Conservation (phyloP, 1,284 basidiomycete species). For the Volvariella volvacea region DNA sequence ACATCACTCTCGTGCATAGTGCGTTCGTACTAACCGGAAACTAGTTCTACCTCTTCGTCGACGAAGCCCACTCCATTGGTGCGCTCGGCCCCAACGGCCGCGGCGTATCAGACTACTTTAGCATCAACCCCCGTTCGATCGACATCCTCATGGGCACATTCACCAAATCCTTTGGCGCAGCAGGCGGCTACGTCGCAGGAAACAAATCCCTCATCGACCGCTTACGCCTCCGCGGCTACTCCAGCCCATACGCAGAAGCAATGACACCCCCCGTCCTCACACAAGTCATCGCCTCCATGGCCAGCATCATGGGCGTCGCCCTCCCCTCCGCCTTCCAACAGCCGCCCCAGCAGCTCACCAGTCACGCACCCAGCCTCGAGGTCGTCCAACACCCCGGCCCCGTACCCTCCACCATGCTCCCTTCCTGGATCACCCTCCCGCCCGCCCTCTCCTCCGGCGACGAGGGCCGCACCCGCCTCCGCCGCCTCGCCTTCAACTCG, state of each 20-base stretch:
- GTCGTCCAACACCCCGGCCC: constrained; percentile 53
- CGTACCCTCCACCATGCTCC: constrained; percentile 54
- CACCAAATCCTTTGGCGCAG: constrained; percentile 97
- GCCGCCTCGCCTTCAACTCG: constrained; percentile 91
- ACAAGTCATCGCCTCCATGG: constrained; percentile 91
- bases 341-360: constrained; percentile 15
- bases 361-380: constrained; percentile 23
- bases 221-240: constrained; percentile 79
- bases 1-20: background rate
- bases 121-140: constrained; percentile 72
- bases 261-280: constrained; percentile 89
- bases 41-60: constrained; percentile 93
- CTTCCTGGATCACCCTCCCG: constrained; percentile 69
- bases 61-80: constrained; percentile 97
- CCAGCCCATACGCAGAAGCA: constrained; percentile 85
- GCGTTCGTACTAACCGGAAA: background rate
- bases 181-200: constrained; percentile 93
- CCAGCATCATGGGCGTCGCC: constrained; percentile 90
- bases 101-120: constrained; percentile 95
- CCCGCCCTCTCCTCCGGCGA: constrained; percentile 66
- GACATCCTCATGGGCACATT: constrained; percentile 99
- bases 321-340: constrained; percentile 25
- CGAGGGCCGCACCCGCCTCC: constrained; percentile 79
- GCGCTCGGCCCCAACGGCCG: constrained; percentile 92
- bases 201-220: constrained; percentile 76